Evolutionary conservation across 352 stramenopile species (phyloP).

Genomic region (Aphanomyces stellatus): DNA sequence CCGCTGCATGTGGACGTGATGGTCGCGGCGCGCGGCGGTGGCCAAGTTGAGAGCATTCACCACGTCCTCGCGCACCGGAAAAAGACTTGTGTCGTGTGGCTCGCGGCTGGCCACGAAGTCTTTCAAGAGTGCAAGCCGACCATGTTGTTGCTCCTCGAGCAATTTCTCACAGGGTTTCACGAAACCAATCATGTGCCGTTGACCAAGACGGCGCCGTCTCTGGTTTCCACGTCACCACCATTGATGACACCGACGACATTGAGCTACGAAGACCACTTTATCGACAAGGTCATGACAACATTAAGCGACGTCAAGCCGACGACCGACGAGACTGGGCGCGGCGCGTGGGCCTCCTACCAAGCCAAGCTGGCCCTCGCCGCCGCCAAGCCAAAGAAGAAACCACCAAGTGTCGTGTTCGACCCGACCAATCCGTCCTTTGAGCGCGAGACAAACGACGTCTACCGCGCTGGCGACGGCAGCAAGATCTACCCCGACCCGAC

Average conservation of each 20-base stretch:
- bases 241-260: not conserved
- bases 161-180: conserved; percentile 91
- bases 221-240: not conserved
- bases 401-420: conserved; percentile 27
- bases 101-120: conserved; percentile 89
- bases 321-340: conserved; percentile 24
- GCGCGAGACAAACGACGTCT: conserved; percentile 80
- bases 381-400: not conserved
- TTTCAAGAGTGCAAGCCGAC: conserved; percentile 90
- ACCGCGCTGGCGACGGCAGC: conserved; percentile 68
- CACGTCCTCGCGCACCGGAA: conserved; percentile 42
- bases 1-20: conserved; percentile 76
- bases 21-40: conserved; percentile 36
- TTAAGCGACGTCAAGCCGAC: conserved; percentile 34
- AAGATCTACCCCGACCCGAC: conserved; percentile 77
- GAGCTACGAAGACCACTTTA: conserved; percentile 84
- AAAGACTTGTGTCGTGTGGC: conserved; percentile 71
- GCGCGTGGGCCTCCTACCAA: conserved; percentile 10
- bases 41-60: conserved; percentile 71
- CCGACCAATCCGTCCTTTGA: conserved; percentile 79
- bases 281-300: conserved; percentile 72
- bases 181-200: conserved; percentile 71
- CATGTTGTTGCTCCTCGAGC: conserved; percentile 83
- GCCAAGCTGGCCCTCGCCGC: not conserved
- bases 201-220: not conserved